These are phyloP conservation scores for Melanomma pulvis-pyrius DNA, from an alignment of 495 filamentous ascomycete species.

Conservation along the genomic window DNA sequence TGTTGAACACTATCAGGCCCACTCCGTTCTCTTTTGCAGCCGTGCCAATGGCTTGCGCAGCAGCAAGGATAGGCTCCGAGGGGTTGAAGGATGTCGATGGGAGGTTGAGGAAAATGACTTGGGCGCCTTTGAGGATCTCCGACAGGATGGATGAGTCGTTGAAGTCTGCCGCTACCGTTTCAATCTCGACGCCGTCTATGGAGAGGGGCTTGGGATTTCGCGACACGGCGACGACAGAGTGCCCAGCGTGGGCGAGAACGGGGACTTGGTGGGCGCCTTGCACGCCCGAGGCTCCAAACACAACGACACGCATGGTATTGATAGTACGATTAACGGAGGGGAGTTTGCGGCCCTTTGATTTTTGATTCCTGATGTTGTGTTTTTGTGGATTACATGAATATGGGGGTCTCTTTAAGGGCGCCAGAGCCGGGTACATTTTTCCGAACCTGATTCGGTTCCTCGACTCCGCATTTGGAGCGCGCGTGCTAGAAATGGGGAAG, in stretches of 20 bases:
- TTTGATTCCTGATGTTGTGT: background rate
- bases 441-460: background rate
- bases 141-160: conserved; percentile 8
- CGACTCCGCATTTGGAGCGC: background rate
- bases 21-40: conserved; percentile 19
- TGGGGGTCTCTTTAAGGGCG: background rate
- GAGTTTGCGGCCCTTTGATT: background rate
- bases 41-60: conserved; percentile 6
- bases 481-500: no score
- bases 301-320: conserved; percentile 24
- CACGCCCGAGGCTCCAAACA: conserved; percentile 33
- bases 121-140: conserved; percentile 8
- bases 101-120: conserved; percentile 30
- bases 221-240: conserved; percentile 25
- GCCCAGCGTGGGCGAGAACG: conserved; percentile 24
- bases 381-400: background rate
- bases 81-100: conserved; percentile 31
- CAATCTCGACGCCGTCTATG: conserved; percentile 18
- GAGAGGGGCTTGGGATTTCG: conserved; percentile 22
- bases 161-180: conserved; percentile 29
- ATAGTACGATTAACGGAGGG: background rate
- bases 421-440: conserved; percentile 9
- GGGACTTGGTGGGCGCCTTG: conserved; percentile 31
- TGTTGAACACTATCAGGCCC: conserved; percentile 28
- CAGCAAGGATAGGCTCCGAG: conserved; percentile 21